phyloP scores from a whole-genome alignment of 257 asterid genomes.

The Paraleonurus japonicus region DNA sequence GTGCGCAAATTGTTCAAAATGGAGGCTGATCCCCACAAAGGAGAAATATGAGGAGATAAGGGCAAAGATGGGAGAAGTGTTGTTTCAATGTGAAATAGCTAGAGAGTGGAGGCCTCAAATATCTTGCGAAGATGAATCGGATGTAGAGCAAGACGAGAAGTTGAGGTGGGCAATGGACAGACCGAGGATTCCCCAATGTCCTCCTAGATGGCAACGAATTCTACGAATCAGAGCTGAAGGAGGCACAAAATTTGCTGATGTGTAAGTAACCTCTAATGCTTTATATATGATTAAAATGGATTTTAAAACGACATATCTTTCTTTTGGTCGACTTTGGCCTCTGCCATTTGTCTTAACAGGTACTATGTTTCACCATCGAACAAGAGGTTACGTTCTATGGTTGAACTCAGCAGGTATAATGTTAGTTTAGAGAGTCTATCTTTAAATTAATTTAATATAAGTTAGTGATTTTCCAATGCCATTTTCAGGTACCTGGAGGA shows the following conservation, averaged over 20 bases:
- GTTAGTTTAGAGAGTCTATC: not conserved
- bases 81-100: constrained; percentile 63
- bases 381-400: constrained; percentile 39
- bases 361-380: constrained; percentile 39
- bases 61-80: constrained; percentile 45
- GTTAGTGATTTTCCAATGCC: not conserved
- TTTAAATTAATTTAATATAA: not conserved
- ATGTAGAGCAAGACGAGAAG: constrained; percentile 30
- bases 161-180: constrained; percentile 49
- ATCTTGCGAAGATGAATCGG: constrained; percentile 50
- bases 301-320: not conserved
- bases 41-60: constrained; percentile 76
- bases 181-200: constrained; percentile 42
- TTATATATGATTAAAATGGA: not conserved
- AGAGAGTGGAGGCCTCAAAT: constrained; percentile 66
- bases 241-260: constrained; percentile 51
- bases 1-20: constrained; percentile 66
- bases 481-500: constrained; percentile 52
- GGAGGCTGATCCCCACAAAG: constrained; percentile 76
- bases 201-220: constrained; percentile 46
- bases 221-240: constrained; percentile 45
- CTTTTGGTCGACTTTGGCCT: not conserved
- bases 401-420: constrained; percentile 35
- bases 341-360: constrained; percentile 16
- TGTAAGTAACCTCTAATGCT: constrained; percentile 27